phyloP scores from a whole-genome alignment of 768 basidiomycete genomes.

The Crucibulum laeve region DNA sequence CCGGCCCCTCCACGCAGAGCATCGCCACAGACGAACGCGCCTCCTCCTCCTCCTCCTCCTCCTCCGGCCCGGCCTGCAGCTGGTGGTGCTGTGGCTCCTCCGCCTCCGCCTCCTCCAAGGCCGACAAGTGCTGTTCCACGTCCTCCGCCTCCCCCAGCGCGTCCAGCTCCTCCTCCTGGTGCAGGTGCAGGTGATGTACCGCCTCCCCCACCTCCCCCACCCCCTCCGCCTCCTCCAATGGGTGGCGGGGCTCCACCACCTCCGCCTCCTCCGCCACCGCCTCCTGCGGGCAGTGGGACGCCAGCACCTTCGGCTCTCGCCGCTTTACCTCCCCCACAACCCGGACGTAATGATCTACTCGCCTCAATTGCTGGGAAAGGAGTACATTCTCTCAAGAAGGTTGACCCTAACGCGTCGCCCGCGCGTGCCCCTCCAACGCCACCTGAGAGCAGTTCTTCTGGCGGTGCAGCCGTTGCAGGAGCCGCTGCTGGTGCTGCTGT shows the following conservation, averaged over 20 bases:
- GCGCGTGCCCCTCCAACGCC: slow-evolving; percentile 28
- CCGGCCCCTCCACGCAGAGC: slow-evolving; percentile 35
- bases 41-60: slow-evolving; percentile 34
- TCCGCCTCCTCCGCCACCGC: slow-evolving; percentile 46
- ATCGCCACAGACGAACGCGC: slow-evolving; percentile 17
- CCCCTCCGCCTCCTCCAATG: slow-evolving; percentile 23
- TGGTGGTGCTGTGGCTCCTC: slow-evolving; percentile 9
- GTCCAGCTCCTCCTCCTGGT: slow-evolving; percentile 32
- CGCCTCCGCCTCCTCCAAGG: slow-evolving; percentile 10
- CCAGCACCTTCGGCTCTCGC: slow-evolving; percentile 20
- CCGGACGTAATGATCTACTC: slow-evolving; percentile 64
- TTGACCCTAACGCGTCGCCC: slow-evolving; percentile 31
- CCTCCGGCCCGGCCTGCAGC: slow-evolving; percentile 14
- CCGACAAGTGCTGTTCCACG: slow-evolving; percentile 17
- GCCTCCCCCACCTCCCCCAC: slow-evolving; percentile 26
- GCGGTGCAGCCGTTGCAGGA: slow-evolving; percentile 29
- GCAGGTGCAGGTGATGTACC: slow-evolving; percentile 22
- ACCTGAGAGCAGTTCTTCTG: slow-evolving; percentile 25
- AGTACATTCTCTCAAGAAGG: slow-evolving; percentile 64
- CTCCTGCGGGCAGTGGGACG: slow-evolving; percentile 19
- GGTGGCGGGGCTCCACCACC: slow-evolving; percentile 27
- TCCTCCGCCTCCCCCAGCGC: slow-evolving; percentile 29
- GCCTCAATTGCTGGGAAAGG: slow-evolving; percentile 83
- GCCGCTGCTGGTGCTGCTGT: slow-evolving; percentile 29
- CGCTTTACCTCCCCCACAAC: slow-evolving; percentile 44